Evolutionary conservation across 345 rosid species (phyloP).

Genomic region (Raphanus raphanistrum): DNA sequence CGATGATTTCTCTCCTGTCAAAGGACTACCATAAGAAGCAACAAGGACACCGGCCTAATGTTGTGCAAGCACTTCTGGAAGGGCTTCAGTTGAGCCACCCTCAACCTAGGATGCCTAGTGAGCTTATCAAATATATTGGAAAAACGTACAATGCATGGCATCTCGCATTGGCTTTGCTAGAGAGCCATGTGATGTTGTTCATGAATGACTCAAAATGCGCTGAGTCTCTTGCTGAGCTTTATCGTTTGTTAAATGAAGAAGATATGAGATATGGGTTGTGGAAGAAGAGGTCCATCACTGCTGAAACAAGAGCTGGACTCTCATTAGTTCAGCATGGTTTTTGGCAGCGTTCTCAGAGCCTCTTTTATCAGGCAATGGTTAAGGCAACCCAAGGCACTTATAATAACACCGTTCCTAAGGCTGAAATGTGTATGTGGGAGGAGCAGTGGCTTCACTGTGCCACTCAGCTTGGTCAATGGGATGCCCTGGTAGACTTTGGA

Average conservation of each 20-base stretch:
- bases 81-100: constrained; percentile 99
- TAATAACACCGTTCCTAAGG: constrained; percentile 89
- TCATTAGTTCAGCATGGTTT: constrained; percentile 97
- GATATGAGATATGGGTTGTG: constrained; percentile 98
- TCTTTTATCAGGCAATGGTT: constrained; percentile 93
- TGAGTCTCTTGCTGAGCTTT: constrained; percentile 94
- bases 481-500: constrained; percentile 89
- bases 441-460: constrained; percentile 98
- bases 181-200: constrained; percentile 91
- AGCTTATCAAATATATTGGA: constrained; percentile 92
- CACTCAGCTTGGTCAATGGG: constrained; percentile 95
- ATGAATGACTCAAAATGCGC: constrained; percentile 87
- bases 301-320: constrained; percentile 95
- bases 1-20: constrained; percentile 76
- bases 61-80: constrained; percentile 97
- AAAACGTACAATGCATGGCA: constrained; percentile 99
- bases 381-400: constrained; percentile 99
- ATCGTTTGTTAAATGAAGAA: constrained; percentile 88
- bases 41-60: constrained; percentile 87
- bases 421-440: constrained; percentile 99
- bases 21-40: constrained; percentile 97
- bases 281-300: constrained; percentile 86
- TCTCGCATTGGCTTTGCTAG: constrained; percentile 81
- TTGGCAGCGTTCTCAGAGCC: constrained; percentile 93
- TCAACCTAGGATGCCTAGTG: constrained; percentile 98